Base-by-base conservation (phyloP, 805 yeast species). In the Teunomyces panamensis region DNA sequence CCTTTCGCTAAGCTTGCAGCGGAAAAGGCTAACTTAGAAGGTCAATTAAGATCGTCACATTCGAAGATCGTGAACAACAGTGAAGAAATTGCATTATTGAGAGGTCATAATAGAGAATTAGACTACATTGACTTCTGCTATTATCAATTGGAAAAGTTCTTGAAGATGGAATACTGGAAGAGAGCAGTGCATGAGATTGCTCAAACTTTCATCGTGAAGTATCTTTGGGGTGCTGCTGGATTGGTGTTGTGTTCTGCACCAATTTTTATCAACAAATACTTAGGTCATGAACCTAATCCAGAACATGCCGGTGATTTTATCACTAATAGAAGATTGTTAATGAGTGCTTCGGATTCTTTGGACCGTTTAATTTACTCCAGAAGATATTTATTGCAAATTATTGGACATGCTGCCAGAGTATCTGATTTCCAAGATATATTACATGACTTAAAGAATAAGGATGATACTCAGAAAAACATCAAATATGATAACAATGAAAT, bases 221-320 rank as follows among this genome's bases (percentile, higher is more conserved):
- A 91, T 67, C 81, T 89, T 43, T 86, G 97, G 91, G 98, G 98
- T 52, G 98, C 97, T 2, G 89, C 94, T 29, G 98, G 98, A 9
- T 75, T 91, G 50, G 80, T 84, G 0, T 74, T 91, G 42, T 91
- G 97, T 67, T 83, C 96, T 2, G 82, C 91, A 3, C 97, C 98
- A 5, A 87, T 90, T 2, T 91, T 91, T 62, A 79, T 83, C 59
- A 73, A 76, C 50, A 73, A 81, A 44, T 78, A 80, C 45, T 67
- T 73, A 51, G 81, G 81, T 30, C 63, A 67, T 44, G 65, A 58
- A 17, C 72, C 71, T 3, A 73, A 71, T 49, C 64, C 73, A 9
- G 63, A 69, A 39, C 78, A 80, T 1, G 84, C 96, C 0, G 89
- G 91, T n/a, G 86, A 84, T 49, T 91, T 91, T 61, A 85, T 91